Percentiles rank a stretch among this genome's conserved stretches.
phyloP scores from a whole-genome alignment of 345 rosid species.

The Microthlaspi erraticum region DNA sequence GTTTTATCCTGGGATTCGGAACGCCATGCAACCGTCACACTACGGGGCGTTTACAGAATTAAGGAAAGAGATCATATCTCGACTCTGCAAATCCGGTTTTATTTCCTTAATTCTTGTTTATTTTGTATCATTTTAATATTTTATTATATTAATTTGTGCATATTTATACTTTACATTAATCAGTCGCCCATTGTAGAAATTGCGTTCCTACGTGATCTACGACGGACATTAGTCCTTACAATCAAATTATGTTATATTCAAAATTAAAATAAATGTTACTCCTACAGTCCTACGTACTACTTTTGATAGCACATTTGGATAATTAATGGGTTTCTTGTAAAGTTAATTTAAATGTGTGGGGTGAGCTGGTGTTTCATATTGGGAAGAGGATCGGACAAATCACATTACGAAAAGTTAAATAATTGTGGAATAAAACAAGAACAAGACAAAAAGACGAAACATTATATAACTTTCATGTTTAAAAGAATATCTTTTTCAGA shows the following conservation, averaged over 20 bases:
- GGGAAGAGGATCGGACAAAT: slow-evolving; percentile 54
- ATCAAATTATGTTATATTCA: slow-evolving; percentile 11
- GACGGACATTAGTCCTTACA: background rate
- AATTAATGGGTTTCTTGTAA: slow-evolving; percentile 25
- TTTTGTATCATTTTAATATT: too few species aligned
- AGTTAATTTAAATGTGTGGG: slow-evolving; percentile 44
- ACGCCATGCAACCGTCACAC: too few species aligned
- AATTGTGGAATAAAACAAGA: slow-evolving; percentile 72
- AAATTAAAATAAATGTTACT: background rate
- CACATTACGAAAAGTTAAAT: slow-evolving; percentile 59
- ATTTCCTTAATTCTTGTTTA: too few species aligned
- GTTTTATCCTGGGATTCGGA: too few species aligned
- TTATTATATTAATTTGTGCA: too few species aligned
- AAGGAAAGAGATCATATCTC: too few species aligned
- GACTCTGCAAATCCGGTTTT: too few species aligned
- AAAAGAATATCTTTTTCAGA: background rate
- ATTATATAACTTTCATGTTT: slow-evolving; percentile 19
- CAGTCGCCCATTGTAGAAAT: too few species aligned
- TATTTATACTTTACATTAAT: too few species aligned
- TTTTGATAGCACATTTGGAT: background rate
- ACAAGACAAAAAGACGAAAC: slow-evolving; percentile 63
- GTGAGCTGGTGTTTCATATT: slow-evolving; percentile 60
- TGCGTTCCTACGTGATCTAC: too few species aligned
- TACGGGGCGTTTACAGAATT: too few species aligned
- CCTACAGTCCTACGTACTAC: background rate